Evolutionary conservation across 495 filamentous ascomycete species (phyloP).

Genomic region (Neurospora sp.): DNA sequence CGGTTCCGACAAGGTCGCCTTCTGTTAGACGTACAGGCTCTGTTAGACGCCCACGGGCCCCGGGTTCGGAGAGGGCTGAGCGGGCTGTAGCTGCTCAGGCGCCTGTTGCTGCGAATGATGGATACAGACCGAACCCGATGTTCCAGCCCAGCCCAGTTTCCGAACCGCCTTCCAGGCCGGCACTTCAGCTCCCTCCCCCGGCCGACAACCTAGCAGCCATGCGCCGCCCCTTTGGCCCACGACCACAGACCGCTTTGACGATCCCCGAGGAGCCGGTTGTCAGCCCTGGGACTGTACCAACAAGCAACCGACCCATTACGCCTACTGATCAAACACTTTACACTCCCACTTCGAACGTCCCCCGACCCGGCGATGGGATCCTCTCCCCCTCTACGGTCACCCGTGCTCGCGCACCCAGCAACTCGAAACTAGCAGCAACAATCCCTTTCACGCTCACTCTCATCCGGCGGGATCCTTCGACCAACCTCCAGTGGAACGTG

Average conservation of each 20-base stretch:
- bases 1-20: not conserved
- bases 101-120: not conserved
- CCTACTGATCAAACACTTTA: conserved; percentile 1
- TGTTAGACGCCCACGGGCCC: not conserved
- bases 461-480: conserved; percentile 76
- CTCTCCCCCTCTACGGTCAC: conserved; percentile 8
- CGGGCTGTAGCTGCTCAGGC: not conserved
- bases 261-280: not conserved
- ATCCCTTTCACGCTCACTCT: conserved; percentile 59
- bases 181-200: not conserved
- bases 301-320: conserved; percentile 4
- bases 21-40: not conserved
- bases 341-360: not conserved
- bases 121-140: conserved; percentile 17
- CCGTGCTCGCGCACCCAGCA: conserved; percentile 7
- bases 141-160: conserved; percentile 1
- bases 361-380: not conserved
- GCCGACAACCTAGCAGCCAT: not conserved
- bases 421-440: conserved; percentile 8
- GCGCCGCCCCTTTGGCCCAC: conserved; percentile 3
- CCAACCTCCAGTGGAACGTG: conserved; percentile 81
- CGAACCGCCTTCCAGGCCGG: not conserved
- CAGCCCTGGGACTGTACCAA: not conserved
- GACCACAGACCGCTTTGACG: not conserved
- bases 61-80: not conserved